Percentiles rank a stretch among this genome's conserved stretches.
Conservation (phyloP, 768 basidiomycete genomes). For the Suillus discolor region DNA sequence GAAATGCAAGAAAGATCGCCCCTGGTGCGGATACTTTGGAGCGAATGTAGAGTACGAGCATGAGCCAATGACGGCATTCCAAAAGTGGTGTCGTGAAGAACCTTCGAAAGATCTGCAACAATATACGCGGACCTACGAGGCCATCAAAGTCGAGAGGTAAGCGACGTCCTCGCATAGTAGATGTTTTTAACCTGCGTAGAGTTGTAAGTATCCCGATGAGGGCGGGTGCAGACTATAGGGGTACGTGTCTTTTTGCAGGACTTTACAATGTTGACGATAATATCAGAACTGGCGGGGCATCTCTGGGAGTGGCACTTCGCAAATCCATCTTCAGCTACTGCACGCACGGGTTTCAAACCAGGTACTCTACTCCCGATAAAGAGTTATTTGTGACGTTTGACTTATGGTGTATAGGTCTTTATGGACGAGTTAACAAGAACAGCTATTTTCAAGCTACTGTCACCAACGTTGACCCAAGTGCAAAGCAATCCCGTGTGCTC, state of each 20-base stretch:
- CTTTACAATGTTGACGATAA: background rate
- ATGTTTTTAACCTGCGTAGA: conserved; percentile 34
- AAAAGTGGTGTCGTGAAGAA: conserved; percentile 47
- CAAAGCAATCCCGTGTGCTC: conserved; percentile 73
- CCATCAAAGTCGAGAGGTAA: conserved; percentile 60
- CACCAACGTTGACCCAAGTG: conserved; percentile 77
- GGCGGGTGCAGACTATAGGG: conserved; percentile 63
- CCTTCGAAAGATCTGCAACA: conserved; percentile 63
- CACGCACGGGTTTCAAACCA: conserved; percentile 49
- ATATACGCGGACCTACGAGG: conserved; percentile 55
- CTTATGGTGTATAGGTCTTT: conserved; percentile 43
- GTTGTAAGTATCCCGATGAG: conserved; percentile 60
- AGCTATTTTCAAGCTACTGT: conserved; percentile 72
- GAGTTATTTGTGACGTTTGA: background rate
- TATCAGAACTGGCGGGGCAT: conserved; percentile 44
- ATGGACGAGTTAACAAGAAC: conserved; percentile 59
- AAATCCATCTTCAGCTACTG: conserved; percentile 62
- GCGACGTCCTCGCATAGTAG: conserved; percentile 21
- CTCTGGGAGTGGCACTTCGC: conserved; percentile 61
- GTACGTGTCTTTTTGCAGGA: conserved; percentile 36
- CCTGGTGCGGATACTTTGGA: conserved; percentile 36
- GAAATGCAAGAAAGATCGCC: conserved; percentile 38
- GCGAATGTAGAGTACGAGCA: conserved; percentile 34
- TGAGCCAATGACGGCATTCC: conserved; percentile 42
- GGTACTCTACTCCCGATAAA: conserved; percentile 34